Conservation (phyloP, 257 asterid genomes). For the Parsonsia alboflavescens region DNA sequence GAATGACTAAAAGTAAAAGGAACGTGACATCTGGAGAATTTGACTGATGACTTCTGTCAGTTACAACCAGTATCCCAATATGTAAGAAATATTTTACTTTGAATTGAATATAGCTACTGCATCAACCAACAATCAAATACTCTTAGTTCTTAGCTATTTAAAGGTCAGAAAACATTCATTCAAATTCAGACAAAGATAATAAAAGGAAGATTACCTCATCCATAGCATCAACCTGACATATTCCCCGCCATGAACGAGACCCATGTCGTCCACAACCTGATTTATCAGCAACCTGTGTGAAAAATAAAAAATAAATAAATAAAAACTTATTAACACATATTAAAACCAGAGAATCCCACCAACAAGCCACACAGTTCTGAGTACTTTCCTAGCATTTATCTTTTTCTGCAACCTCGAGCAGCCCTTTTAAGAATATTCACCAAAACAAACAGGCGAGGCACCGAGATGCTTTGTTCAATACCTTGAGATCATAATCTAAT, state of each 20-base stretch:
- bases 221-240: constrained; percentile 41
- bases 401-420: background rate
- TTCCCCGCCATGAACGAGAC: constrained; percentile 28
- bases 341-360: background rate
- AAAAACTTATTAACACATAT: background rate
- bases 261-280: constrained; percentile 22
- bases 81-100: background rate
- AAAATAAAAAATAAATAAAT: background rate
- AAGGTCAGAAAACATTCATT: background rate
- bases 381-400: background rate
- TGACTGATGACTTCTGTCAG: background rate
- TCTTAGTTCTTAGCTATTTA: background rate
- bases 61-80: background rate
- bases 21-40: background rate
- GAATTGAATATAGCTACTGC: background rate
- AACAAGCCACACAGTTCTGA: background rate
- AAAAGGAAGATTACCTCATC: constrained; percentile 46
- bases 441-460: constrained; percentile 2
- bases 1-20: background rate
- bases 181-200: background rate
- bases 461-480: constrained; percentile 9
- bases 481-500: constrained; percentile 35
- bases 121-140: background rate
- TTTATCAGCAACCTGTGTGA: constrained; percentile 8
- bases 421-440: constrained; percentile 3